phyloP scores from a whole-genome alignment of 164 flowering plant genomes.

The grape (Vitis vinifera) region ASM3070453v1 NC_081805.1:703001-703500 shows the following conservation, averaged over 20 bases:
- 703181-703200: constrained; percentile 10
- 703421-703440: no score
- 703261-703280: neutral
- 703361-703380: no score
- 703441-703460: no score
- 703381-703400: no score
- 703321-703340: constrained; percentile 13
- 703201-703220: neutral
- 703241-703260: constrained; percentile 3
- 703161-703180: neutral
- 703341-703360: constrained; percentile 5
- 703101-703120: neutral
- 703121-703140: constrained; percentile 1
- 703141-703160: neutral
- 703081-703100: constrained; percentile 25
- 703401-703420: no score
- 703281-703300: no score
- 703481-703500: no score
- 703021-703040: constrained; percentile 26
- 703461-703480: no score
- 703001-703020: constrained; percentile 7
- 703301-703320: neutral
- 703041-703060: constrained; percentile 27
- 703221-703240: neutral
- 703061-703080: constrained; percentile 26